Conservation (phyloP, 2,329 filamentous ascomycete species). For the Tolypocladium album region DNA sequence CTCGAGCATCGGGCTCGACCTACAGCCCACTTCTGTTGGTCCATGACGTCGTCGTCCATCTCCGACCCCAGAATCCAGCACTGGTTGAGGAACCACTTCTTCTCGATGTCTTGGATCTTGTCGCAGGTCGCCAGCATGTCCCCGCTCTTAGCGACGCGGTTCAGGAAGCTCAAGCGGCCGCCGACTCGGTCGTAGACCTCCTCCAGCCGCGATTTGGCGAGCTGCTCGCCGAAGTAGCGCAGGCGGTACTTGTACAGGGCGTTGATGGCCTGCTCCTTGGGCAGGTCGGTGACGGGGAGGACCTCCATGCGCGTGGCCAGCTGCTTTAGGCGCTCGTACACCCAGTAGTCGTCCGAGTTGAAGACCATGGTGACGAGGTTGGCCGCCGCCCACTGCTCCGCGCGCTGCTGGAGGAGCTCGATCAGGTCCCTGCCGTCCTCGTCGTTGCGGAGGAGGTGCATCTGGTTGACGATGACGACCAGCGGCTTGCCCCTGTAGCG, state of each 20-base stretch:
- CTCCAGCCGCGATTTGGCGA: conserved; percentile 47
- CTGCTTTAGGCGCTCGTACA: conserved; percentile 88
- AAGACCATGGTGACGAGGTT: conserved; percentile 88
- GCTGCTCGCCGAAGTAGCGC: conserved; percentile 60
- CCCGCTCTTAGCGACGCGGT: conserved; percentile 73
- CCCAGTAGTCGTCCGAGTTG: conserved; percentile 97
- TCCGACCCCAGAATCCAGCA: conserved; percentile 63
- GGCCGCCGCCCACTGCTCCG: conserved; percentile 91
- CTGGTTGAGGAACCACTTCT: conserved; percentile 68
- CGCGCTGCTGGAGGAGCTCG: conserved; percentile 88
- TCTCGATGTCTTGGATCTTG: conserved; percentile 57
- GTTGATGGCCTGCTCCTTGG: conserved; percentile 63
- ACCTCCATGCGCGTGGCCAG: conserved; percentile 93
- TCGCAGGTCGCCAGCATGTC: conserved; percentile 76
- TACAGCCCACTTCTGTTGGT: conserved; percentile 91
- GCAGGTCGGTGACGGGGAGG: conserved; percentile 72
- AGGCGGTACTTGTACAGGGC: conserved; percentile 73
- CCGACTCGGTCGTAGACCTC: conserved; percentile 80
- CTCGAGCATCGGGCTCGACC: conserved; percentile 21
- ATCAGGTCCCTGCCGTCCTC: conserved; percentile 88
- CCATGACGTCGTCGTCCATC: conserved; percentile 96
- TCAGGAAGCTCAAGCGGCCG: conserved; percentile 78
- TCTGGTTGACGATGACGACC: conserved; percentile 88
- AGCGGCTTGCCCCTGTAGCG: conserved; percentile 55
- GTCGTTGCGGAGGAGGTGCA: conserved; percentile 83